phyloP scores from a whole-genome alignment of 768 basidiomycete species.

The Tulasnella sp. region DNA sequence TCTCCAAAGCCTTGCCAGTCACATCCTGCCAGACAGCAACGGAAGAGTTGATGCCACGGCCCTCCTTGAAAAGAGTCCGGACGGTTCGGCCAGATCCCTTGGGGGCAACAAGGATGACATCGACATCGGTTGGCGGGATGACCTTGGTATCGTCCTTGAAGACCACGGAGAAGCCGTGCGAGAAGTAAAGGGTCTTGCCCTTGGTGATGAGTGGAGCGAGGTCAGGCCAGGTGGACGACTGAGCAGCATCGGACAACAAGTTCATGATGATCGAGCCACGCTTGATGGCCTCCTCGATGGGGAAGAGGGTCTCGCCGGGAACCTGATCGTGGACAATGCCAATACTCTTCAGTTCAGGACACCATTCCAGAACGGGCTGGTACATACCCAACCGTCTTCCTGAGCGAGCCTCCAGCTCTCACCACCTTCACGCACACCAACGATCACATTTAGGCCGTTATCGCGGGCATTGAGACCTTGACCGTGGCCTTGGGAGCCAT shows the following conservation, averaged over 20 bases:
- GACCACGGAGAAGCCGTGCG: conserved; percentile 98
- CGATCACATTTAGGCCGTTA: conserved; percentile 96
- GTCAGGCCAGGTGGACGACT: conserved; percentile 89
- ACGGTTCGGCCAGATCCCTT: conserved; percentile 99
- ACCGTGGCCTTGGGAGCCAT: conserved; percentile 98
- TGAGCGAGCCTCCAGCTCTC: conserved; percentile 95
- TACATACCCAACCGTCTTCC: conserved; percentile 91
- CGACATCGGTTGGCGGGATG: conserved; percentile 84
- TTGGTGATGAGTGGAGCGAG: conserved; percentile 94
- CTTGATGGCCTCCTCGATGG: conserved; percentile 95
- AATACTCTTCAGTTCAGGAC: conserved; percentile 9
- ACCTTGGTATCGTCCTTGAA: conserved; percentile 97
- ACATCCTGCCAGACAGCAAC: conserved; percentile 97
- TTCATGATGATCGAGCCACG: conserved; percentile 99
- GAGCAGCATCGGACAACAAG: conserved; percentile 98
- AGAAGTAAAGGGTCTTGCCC: conserved; percentile 99
- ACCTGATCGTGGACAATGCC: conserved; percentile 46
- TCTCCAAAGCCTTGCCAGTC: conserved; percentile 95
- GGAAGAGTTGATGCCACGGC: conserved; percentile 94
- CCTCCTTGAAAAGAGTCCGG: conserved; percentile 99
- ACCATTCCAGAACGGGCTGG: background rate
- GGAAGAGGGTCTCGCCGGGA: conserved; percentile 95
- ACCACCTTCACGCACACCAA: conserved; percentile 95
- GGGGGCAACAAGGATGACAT: conserved; percentile 98
- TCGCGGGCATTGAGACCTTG: conserved; percentile 98